Evolutionary conservation across 768 basidiomycete genomes (phyloP).

Genomic region (Tephrocybe sp.): DNA sequence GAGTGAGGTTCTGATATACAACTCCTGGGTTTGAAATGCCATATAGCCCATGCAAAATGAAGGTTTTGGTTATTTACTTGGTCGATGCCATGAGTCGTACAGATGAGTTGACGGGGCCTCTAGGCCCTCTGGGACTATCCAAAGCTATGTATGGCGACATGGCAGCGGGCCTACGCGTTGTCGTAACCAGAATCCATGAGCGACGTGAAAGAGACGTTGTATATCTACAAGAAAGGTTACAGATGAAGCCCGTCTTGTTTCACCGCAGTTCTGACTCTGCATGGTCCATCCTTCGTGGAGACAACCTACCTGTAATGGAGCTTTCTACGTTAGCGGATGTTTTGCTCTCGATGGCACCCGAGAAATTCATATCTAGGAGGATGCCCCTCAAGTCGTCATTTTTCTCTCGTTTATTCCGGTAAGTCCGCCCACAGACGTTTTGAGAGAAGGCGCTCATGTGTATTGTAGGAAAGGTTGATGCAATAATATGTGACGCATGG

Average conservation of each 20-base stretch:
- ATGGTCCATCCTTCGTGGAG: background rate
- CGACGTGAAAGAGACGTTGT: background rate
- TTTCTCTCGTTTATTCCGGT: no score
- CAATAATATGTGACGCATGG: no score
- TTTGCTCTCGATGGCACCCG: no score
- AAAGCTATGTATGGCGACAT: background rate
- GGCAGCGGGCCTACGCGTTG: background rate
- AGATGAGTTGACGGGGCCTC: background rate
- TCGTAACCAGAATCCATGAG: background rate
- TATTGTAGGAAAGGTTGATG: no score
- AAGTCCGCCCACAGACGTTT: no score
- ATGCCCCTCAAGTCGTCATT: no score
- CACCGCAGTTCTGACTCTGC: background rate
- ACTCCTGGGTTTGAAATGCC: no score
- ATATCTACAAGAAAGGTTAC: background rate
- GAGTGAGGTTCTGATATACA: background rate
- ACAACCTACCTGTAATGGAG: background rate
- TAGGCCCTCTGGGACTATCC: background rate
- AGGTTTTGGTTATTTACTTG: background rate
- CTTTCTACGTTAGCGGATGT: background rate
- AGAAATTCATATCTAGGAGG: no score
- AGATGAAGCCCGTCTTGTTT: background rate
- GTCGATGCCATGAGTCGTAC: background rate
- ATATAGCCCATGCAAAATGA: background rate
- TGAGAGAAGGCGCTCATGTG: no score